Base-by-base conservation (phyloP, 1,284 basidiomycete species). In the Ustilago cynodontis region DNA sequence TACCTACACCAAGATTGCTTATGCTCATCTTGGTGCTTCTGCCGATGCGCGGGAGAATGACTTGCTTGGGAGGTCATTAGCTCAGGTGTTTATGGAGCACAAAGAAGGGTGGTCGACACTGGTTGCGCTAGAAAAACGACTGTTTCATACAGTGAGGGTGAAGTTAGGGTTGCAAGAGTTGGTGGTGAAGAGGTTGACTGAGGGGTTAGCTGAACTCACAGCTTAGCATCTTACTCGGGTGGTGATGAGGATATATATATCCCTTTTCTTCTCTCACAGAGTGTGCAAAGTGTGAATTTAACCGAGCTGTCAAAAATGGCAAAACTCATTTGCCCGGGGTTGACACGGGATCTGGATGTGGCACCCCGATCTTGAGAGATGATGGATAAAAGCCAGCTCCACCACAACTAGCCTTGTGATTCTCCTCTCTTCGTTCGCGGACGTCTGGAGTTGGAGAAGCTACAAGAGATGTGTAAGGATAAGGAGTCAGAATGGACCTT, bases 121-220 rank as follows among this genome's bases (percentile, higher is more conserved):
- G 33, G 26, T 69, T 0, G 67, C 67, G 39, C 18, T 69, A 22
- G 67, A 69, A 14, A 69, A 69, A 18, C 37, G 67, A 24, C 57
- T 69, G 10, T 69, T 69, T 37, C 67, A 69, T 37, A 59, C 67
- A 2, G 61, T 69, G 1, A n/a, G 57, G 13, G 24, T 59, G 5
- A 55, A 59, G 45, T 41, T 63, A 2, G 57, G 51, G 7, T 14
- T 69, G 22, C 37, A 53, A 9, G 67, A 69, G 45, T 43, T 69
- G 47, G 43, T 69, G 35, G 61, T 69, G 13, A 53, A 35, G 37
- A 69, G 41, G 57, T 37, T 64, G 33, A 33, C 39, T 3, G 65
- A 55, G 24, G 22, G 13, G 2, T 35, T 55, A 2, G 16, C 31
- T 20, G 26, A 35, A 11, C 13, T 56, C 0, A 20, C 41, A 26